A percentile compares a stretch with the other conserved stretches of the same genome.
Conservation (phyloP, 768 basidiomycete genomes). For the Naganishia friedmannii region DNA sequence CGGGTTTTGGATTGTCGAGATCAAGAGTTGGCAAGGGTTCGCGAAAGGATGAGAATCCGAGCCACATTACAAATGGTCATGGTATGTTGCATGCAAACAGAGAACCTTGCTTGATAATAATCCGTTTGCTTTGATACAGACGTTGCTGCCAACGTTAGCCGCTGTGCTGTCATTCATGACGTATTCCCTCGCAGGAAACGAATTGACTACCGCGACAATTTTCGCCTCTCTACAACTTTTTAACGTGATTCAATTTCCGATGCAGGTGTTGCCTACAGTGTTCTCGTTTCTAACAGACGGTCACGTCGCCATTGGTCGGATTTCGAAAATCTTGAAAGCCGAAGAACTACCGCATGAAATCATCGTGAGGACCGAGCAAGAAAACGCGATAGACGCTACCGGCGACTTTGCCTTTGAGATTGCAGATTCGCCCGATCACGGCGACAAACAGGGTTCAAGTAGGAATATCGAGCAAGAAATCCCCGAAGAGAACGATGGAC, state of each 20-base stretch:
- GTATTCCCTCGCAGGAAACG: conserved; percentile 62
- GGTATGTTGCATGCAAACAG: neutral
- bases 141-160: conserved; percentile 59
- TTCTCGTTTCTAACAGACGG: conserved; percentile 30
- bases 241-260: conserved; percentile 53
- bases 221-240: conserved; percentile 64
- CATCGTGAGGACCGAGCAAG: neutral
- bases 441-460: conserved; percentile 33
- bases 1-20: conserved; percentile 39
- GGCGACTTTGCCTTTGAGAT: conserved; percentile 45
- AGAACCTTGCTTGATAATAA: neutral
- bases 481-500: neutral
- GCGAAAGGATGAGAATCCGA: conserved; percentile 1
- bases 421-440: conserved; percentile 31
- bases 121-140: conserved; percentile 40
- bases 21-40: conserved; percentile 41
- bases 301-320: conserved; percentile 24
- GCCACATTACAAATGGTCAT: neutral
- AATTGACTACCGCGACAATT: conserved; percentile 60
- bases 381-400: conserved; percentile 55
- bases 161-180: conserved; percentile 61
- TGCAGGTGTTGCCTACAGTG: conserved; percentile 41
- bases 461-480: neutral
- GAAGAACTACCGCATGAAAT: conserved; percentile 54
- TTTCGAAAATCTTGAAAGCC: conserved; percentile 21